Conservation (phyloP, 2,329 filamentous ascomycete species). For the Myriosclerotinia duriaeana region DNA sequence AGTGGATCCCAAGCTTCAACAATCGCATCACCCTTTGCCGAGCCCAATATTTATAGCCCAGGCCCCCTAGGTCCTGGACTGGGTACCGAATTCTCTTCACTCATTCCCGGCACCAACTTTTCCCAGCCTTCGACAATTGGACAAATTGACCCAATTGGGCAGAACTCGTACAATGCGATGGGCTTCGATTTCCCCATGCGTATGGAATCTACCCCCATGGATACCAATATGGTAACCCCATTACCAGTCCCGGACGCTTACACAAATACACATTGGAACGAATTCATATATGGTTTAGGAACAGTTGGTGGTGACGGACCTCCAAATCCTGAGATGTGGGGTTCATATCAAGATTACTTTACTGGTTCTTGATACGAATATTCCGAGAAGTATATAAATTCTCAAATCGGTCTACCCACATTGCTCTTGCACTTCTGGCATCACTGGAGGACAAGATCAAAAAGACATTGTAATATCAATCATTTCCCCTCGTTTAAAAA, state of each 20-base stretch:
- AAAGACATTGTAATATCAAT: slow-evolving; percentile 16
- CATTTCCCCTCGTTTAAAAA: background rate
- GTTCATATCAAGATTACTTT: slow-evolving; percentile 17
- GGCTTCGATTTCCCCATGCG: slow-evolving; percentile 18
- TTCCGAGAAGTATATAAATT: background rate
- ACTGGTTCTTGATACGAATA: background rate
- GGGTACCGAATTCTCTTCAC: background rate
- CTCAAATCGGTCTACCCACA: background rate
- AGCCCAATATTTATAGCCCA: background rate
- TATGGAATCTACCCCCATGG: slow-evolving; percentile 4
- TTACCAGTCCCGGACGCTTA: slow-evolving; percentile 3
- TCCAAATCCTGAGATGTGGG: slow-evolving; percentile 7
- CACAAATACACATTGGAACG: slow-evolving; percentile 22
- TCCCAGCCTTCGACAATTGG: background rate
- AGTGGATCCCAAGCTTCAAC: slow-evolving; percentile 10
- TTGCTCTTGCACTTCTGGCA: background rate
- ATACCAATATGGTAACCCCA: background rate
- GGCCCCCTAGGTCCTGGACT: background rate
- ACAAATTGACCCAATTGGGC: slow-evolving; percentile 7
- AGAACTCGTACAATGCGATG: slow-evolving; percentile 6
- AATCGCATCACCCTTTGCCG: background rate
- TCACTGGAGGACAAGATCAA: background rate
- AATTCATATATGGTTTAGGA: slow-evolving; percentile 18
- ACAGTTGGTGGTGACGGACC: background rate
- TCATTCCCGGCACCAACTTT: background rate